Conservation (phyloP, 1,139 yeast genomes). For the Saccharomycopsis crataegensis region DNA sequence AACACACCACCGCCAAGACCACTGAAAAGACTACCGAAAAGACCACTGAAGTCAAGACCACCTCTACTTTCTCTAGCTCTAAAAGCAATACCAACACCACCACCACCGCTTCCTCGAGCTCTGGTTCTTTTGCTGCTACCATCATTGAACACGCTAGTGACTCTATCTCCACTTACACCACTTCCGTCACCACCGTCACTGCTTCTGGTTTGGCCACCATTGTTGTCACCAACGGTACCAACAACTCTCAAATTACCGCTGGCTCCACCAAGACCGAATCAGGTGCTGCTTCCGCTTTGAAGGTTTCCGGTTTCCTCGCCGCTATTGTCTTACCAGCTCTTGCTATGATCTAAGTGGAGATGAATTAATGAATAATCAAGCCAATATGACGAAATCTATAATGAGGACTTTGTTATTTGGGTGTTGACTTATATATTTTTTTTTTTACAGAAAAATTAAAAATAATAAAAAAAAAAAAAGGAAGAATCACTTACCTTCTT, state of each 20-base stretch:
- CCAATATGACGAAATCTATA: too few species aligned
- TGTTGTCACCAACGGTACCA: background rate
- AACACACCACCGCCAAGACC: background rate
- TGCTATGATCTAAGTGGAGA: background rate
- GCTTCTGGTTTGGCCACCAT: background rate
- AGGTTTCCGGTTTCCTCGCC: background rate
- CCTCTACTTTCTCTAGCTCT: background rate
- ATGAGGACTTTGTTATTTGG: too few species aligned
- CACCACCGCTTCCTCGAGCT: background rate
- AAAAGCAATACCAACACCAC: background rate
- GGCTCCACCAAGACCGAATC: background rate
- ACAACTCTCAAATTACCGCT: background rate
- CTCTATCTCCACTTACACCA: background rate
- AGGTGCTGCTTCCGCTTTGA: background rate
- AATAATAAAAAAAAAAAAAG: too few species aligned
- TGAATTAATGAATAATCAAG: background rate
- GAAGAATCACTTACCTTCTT: too few species aligned
- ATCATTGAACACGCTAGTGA: background rate
- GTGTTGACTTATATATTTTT: too few species aligned
- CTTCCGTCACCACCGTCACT: background rate
- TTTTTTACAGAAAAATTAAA: too few species aligned
- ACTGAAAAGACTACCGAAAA: background rate
- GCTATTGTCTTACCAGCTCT: background rate
- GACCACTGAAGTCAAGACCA: background rate
- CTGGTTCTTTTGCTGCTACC: background rate